Evolutionary conservation across 2,329 filamentous ascomycete species (phyloP), one percentile per base, ranked within the genome.

Genomic region (Hortaea sp.): DNA sequence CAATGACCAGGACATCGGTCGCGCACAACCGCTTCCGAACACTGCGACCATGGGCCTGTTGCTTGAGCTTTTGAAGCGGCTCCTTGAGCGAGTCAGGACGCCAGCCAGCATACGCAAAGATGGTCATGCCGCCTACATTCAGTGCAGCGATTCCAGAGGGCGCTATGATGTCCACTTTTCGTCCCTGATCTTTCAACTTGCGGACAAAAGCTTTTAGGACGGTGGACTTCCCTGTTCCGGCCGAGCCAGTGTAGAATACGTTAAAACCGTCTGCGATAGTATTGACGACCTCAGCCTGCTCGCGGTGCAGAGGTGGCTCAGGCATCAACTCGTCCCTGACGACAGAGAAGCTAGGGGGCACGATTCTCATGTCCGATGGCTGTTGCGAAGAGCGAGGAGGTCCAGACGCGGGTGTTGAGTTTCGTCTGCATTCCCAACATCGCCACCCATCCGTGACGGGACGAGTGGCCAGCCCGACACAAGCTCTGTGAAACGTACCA

Each of bases 181-280:
- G 65, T 0, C 65, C 64, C 48, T 48, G 53, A 0, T 51, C 52
- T 6, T 51, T 48, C 1, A 78, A 62, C 5, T 62, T 57, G 5
- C 57, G 61, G 2, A 69, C 69, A 37, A 78, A 72, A 6, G 68
- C 67, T 48, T 71, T 72, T 0, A 81, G 61, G 1, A 79, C 72
- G 0, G 75, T 75, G 0, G 73, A 76, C 55, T 81, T 81, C 2
- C 77, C 78, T 40, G 71, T 75, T 0, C 79, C 79, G 10, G 79
- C 80, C 0, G 76, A 78, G 6, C 80, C 79, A 0, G 78, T 82
- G 53, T 77, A 82, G 56, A 82, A 84, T 7, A 82, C 75, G 45
- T 82, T 82, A n/a, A 9, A 9, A 2, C 32, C 32, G 9, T 35
- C n/a, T n/a, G n/a, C 9, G 32, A 35, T n/a, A 35, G 9, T 9